Percentiles rank a stretch among this genome's conserved stretches.
phyloP scores from a whole-genome alignment of 1,139 yeast species.

The Kurtzmaniella quercitrusa region DNA sequence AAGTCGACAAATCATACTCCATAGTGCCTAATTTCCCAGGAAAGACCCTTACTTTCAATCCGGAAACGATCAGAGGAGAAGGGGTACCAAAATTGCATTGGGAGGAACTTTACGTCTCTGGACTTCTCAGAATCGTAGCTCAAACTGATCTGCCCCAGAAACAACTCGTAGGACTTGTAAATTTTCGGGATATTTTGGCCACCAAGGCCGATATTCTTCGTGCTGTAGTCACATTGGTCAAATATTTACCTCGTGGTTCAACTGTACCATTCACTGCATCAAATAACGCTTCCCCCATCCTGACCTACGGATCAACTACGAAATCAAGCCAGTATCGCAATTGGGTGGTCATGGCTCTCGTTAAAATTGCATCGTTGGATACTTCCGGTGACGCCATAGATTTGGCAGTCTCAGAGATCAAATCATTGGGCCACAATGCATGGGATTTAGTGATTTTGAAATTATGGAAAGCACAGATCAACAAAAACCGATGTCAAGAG shows the following conservation, averaged over 20 bases:
- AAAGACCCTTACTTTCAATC: constrained; percentile 16
- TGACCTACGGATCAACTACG: constrained; percentile 12
- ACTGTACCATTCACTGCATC: constrained; percentile 21
- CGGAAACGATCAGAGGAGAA: constrained; percentile 15
- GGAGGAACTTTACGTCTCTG: constrained; percentile 36
- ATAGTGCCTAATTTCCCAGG: constrained; percentile 20
- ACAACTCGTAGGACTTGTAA: constrained; percentile 34
- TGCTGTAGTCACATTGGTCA: constrained; percentile 18
- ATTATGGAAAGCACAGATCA: constrained; percentile 23
- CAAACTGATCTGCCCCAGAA: constrained; percentile 32
- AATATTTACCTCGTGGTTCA: constrained; percentile 23
- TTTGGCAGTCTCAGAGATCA: constrained; percentile 21
- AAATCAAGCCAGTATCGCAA: constrained; percentile 33
- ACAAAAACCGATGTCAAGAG: constrained; percentile 21
- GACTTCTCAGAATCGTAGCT: constrained; percentile 26
- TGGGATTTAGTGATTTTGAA: constrained; percentile 30
- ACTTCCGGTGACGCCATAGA: constrained; percentile 15
- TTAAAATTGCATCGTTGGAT: constrained; percentile 21
- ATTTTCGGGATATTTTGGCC: constrained; percentile 19
- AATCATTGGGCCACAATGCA: constrained; percentile 12
- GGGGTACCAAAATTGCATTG: constrained; percentile 21
- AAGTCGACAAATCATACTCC: constrained; percentile 28
- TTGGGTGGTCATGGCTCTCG: constrained; percentile 27
- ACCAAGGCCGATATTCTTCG: constrained; percentile 13
- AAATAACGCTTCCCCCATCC: constrained; percentile 18